Evolutionary conservation across 2,329 filamentous ascomycete species (phyloP), one percentile per base, ranked within the genome.

Genomic region (Colletotrichum noveboracense): DNA sequence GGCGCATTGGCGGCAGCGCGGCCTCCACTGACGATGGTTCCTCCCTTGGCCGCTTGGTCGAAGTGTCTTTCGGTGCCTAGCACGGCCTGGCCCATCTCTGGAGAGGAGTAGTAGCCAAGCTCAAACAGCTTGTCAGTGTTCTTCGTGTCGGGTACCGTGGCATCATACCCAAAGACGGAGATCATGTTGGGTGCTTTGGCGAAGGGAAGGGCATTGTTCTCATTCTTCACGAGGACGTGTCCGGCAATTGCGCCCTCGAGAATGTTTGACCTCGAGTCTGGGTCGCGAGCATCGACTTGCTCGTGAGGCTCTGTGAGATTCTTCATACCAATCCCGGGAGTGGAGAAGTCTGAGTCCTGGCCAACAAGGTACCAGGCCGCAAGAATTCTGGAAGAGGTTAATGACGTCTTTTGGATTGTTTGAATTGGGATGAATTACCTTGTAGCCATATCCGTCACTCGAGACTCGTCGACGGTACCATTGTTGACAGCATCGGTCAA

Each of bases 201-300:
- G 55, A 96, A 87, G 0, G 95, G 95, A 5, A 96, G 85, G 1
- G 89, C 86, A 12, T 87, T 87, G 61, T 89, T 87, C 3, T 85
- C 85, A 82, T 97, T 97, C 87, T 97, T 97, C 70, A 97, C 87
- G 1, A 97, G 88, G n/a, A 96, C 94, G 67, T 94, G 94, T 8
- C 91, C 90, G 9, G 90, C 87, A n/a, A 91, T 86, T 1, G 90
- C 90, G 1, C 89, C 88, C 66, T 90, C 85, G 13, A 91, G 79
- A 2, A 91, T 82, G 0, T 86, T 83, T 1, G 82, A 79, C 60
- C 84, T 85, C 0, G 89, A 87, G 3, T 86, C 82, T 1, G 88
- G 82, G 71, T 88, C 84, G 6, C 88, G 86, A 1, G 88, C 90
- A 76, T 92, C 89, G 18, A 90, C 79, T 24, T 85, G 82, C 7